These are phyloP conservation scores for Scytalidium sp. DNA, from an alignment of 2,329 filamentous ascomycete species.

Conservation along the genomic window DNA sequence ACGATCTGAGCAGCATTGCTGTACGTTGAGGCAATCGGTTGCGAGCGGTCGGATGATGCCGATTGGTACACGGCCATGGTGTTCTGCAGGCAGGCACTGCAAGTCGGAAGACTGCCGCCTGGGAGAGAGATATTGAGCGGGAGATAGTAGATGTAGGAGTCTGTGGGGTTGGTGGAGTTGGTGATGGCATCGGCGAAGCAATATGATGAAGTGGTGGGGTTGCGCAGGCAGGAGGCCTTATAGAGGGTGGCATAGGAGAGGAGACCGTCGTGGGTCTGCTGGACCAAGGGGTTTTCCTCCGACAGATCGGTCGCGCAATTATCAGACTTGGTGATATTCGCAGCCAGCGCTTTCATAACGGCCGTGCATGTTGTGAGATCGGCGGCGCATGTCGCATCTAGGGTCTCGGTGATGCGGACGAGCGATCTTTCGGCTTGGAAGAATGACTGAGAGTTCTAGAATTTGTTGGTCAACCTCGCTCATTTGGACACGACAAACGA, in stretches of 20 bases:
- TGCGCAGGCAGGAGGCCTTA: slow-evolving; percentile 74
- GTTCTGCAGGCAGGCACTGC: slow-evolving; percentile 70
- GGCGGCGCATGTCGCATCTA: slow-evolving; percentile 75
- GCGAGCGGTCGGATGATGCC: slow-evolving; percentile 62
- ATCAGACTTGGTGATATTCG: slow-evolving; percentile 55
- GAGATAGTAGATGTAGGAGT: slow-evolving; percentile 82
- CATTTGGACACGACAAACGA: background rate
- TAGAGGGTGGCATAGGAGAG: slow-evolving; percentile 76
- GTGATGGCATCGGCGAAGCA: slow-evolving; percentile 82
- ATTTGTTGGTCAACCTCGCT: slow-evolving; percentile 2
- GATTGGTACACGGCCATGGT: slow-evolving; percentile 80
- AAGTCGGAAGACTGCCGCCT: slow-evolving; percentile 64
- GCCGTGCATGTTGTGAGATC: slow-evolving; percentile 62
- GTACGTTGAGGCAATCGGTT: slow-evolving; percentile 70
- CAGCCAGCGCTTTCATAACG: slow-evolving; percentile 63
- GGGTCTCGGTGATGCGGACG: slow-evolving; percentile 68
- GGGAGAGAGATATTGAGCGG: slow-evolving; percentile 74
- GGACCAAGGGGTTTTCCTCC: slow-evolving; percentile 64
- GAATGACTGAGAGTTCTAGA: slow-evolving; percentile 76
- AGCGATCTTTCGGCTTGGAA: slow-evolving; percentile 75
- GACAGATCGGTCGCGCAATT: slow-evolving; percentile 73
- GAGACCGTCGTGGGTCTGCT: slow-evolving; percentile 73
- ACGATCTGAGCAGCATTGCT: slow-evolving; percentile 67
- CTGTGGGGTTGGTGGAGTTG: slow-evolving; percentile 65
- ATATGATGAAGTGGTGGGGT: slow-evolving; percentile 64